Base-by-base conservation (phyloP, 1,284 basidiomycete species). In the Trichosporon sp. region DNA sequence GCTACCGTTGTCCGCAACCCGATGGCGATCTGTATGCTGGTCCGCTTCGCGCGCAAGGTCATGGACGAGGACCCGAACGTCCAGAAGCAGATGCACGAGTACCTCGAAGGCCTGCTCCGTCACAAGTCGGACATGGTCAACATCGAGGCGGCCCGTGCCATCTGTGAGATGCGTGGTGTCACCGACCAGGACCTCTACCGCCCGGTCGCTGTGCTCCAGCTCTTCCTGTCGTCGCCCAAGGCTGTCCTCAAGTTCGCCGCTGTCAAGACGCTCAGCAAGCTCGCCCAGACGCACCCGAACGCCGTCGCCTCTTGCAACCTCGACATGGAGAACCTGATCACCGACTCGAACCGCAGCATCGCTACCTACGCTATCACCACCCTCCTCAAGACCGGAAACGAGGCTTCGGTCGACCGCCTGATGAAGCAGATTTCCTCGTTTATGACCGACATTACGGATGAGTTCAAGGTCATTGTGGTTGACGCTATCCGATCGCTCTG, bases 101-200 rank as follows among this genome's bases (percentile, higher is more conserved):
- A 98, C 62, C 87, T 99, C 65, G 97, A 99, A 81, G 91, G 92
- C 53, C 96, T 95, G 89, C 86, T 99, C 70, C 89, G 95, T 71
- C 97, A 99, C 85, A 99, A 99, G 87, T 96, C 94, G 79, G 97
- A 99, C 83, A 99, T 98, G 97, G 97, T 99, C 81, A 99, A 98
- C 85, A 93, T 96, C 76, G 97, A 99, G 83, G 97, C 96, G 32
- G 97, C 97, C 5, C 90, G 96, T 65, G 95, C 91, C 21, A 96
- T 99, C 73, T 98, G 95, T 81, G 95, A 98, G 82, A 93, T 98
- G 91, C 91, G 89, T 81, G 89, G 90, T 74, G 90, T 95, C 29
- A 87, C 89, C 29, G 80, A 89, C 13, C 83, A 88, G 25, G 93
- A 98, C 76, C 86, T 99, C 66, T 89, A 90, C 67, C 90, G 92